Base-by-base conservation (phyloP, 2,329 filamentous ascomycete species). In the Myriosclerotinia curreyana region DNA sequence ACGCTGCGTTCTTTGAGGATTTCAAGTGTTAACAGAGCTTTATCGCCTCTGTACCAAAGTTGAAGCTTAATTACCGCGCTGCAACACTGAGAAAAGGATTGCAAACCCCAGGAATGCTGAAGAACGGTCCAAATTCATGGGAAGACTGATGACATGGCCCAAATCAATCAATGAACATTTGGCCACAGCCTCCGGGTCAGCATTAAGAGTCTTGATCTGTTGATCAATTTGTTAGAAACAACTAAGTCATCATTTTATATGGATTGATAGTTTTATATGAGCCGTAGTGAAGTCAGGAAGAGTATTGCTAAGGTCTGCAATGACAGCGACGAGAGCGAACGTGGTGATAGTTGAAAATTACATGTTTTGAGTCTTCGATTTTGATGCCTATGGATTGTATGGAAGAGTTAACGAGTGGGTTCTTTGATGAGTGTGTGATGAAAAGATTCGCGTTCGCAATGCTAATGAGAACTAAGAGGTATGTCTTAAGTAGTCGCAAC, bases 1-100 rank as follows among this genome's bases (percentile, higher is more conserved):
- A 79, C 72, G 31, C 69, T 75, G 17, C 77, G 72, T 34, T 78
- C 72, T 22, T 65, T 70, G 38, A 78, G 40, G 64, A 79, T 75
- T 11, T 74, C 72, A 8, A 74, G 74, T 0, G 80, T 78, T 8
- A 85, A 75, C 75, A 83, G 80, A 31, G 82, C 81, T 2, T 75
- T 70, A n/a, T 79, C 77, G 3, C 78, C 79, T 62, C 76, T 75
- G 52, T 69, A 76, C 65, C 71, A 76, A 60, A 80, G 75, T 46
- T 74, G 72, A 8, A 72, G 54, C 15, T 63, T 44, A 42, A 76
- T 31, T 31, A 31, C 28, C 28, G 28, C 28, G 2, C 28, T 31
- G 3, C 28, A 31, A 2, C 28, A 31, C 28, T 5, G 28, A 31
- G 5, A 31, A 31, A 2, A 31, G 28, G 5, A 31, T 31, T 31